Percentiles rank a stretch among this genome's conserved stretches.
Conservation (phyloP, 1,284 basidiomycete species). For the Apiotrichum akiyoshidainum region DNA sequence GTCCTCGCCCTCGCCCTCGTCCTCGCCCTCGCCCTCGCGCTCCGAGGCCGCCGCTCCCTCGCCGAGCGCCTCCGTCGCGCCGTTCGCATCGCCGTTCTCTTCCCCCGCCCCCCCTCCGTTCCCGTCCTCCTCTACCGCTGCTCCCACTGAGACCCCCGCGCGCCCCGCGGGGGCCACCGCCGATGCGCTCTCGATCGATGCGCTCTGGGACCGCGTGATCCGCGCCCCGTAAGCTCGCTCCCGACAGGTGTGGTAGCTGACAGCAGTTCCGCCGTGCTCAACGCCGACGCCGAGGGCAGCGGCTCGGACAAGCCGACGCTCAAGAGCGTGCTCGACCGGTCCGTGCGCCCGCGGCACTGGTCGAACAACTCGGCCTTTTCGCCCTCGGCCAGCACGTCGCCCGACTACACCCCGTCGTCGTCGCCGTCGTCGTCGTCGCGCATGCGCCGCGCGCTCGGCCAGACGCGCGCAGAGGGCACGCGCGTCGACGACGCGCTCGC, state of each 20-base stretch:
- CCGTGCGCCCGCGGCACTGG: slow-evolving; percentile 1
- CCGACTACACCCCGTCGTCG: not conserved
- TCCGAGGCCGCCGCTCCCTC: not conserved
- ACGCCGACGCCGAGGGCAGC: not conserved
- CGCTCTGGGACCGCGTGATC: slow-evolving; percentile 19
- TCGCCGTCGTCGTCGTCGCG: not conserved
- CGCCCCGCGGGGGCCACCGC: too few relatives aligned
- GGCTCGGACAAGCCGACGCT: not conserved
- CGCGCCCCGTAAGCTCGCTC: slow-evolving; percentile 13
- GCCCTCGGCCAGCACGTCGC: not conserved
- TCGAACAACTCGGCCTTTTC: not conserved
- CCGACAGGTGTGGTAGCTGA: not conserved
- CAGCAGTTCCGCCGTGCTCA: not conserved
- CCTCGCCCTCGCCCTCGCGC: not conserved
- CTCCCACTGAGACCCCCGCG: not conserved
- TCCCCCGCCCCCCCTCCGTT: not conserved
- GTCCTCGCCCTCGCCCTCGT: not conserved
- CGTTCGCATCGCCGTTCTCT: not conserved
- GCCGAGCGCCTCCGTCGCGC: not conserved
- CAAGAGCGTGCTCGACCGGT: slow-evolving; percentile 3
- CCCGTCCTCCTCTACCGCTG: not conserved
- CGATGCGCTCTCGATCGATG: not conserved
- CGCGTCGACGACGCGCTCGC: slow-evolving; percentile 28
- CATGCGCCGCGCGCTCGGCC: slow-evolving; percentile 24
- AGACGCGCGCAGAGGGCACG: slow-evolving; percentile 34